A percentile compares a stretch with the other conserved stretches of the same genome.
These are phyloP conservation scores for Catharanthus roseus DNA, from an alignment of 257 asterid genomes.

Conservation along the genomic window DNA sequence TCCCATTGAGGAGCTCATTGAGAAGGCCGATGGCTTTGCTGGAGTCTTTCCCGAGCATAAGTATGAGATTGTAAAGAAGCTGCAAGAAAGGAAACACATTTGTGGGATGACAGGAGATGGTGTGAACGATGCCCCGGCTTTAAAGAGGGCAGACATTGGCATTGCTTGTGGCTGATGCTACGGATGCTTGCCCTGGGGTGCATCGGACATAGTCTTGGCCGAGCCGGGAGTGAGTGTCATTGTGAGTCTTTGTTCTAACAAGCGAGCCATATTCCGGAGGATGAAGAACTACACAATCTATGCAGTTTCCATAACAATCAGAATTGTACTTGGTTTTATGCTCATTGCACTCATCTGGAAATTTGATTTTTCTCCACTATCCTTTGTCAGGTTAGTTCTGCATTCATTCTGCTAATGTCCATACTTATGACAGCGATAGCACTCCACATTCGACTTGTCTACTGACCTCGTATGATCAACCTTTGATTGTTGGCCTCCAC, in stretches of 20 bases:
- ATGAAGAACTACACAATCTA: conserved; percentile 50
- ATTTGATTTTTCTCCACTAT: conserved; percentile 56
- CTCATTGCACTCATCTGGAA: conserved; percentile 54
- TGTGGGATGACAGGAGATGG: conserved; percentile 57
- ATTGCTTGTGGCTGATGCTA: conserved; percentile 51
- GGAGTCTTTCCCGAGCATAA: conserved; percentile 51
- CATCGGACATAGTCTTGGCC: conserved; percentile 40
- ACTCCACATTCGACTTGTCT: too few species aligned
- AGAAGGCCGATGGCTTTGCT: conserved; percentile 52
- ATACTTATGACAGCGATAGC: too few species aligned
- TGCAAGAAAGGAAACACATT: conserved; percentile 42
- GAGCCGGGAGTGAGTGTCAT: conserved; percentile 47
- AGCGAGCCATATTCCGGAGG: conserved; percentile 50
- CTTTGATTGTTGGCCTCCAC: too few species aligned
- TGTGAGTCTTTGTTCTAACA: conserved; percentile 40
- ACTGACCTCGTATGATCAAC: too few species aligned
- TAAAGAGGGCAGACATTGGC: conserved; percentile 44
- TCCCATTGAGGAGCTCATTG: conserved; percentile 44
- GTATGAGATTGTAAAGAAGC: conserved; percentile 41
- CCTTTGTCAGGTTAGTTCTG: too few species aligned
- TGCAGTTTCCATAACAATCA: conserved; percentile 50
- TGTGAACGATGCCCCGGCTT: conserved; percentile 45
- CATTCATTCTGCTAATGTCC: too few species aligned
- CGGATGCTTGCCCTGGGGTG: conserved; percentile 47
- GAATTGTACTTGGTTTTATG: conserved; percentile 48